Evolutionary conservation across 805 yeast genomes (phyloP), one percentile per base, ranked within the genome.

Genomic region (Wickerhamomyces ciferrii): DNA sequence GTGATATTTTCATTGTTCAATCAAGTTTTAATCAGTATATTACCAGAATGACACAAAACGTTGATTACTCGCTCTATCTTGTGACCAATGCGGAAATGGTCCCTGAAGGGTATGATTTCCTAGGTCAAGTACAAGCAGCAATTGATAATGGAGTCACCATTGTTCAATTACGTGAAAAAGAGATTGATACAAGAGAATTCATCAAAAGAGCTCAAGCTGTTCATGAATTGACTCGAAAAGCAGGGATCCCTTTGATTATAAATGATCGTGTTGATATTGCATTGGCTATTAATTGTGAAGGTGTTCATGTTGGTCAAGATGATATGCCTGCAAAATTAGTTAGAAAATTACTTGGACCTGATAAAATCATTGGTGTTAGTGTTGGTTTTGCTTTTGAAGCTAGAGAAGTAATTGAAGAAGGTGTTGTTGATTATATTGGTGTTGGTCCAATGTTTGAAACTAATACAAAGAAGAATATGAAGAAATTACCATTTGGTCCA

Each of bases 251-350:
- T 0, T 69, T 90, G 53, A 78, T 90, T 31, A 89, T 90, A 58
- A 88, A 90, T 54, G 97, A 90, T 58, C 69, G 97, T 43, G 75
- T 88, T 2, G 97, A 90, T 59, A 88, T 91, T 13, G 97, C 96
- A 0, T 67, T 91, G 39, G 97, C 97, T 0, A 73, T 88, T 46
- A 94, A 78, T 54, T 96, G 96, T 2, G 96, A 88, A 52, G 96
- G 96, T 32, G 84, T 91, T 9, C 97, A 90, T 67, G 87, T 90
- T 19, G 97, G 97, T 0, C 97, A 90, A 62, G 90, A 83, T 44
- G 97, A 90, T 60, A 87, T 90, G 87, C 68, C 71, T 4, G 65
- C 65, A 8, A 54, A 55, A 1, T 54, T 73, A 35, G 94, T 79
- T 1, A 66, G 97, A 34, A 58, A 69, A 54, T 58, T 88, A 29